phyloP scores from a whole-genome alignment of 805 yeast genomes.

The Wilhelminamyces savonicus region DNA sequence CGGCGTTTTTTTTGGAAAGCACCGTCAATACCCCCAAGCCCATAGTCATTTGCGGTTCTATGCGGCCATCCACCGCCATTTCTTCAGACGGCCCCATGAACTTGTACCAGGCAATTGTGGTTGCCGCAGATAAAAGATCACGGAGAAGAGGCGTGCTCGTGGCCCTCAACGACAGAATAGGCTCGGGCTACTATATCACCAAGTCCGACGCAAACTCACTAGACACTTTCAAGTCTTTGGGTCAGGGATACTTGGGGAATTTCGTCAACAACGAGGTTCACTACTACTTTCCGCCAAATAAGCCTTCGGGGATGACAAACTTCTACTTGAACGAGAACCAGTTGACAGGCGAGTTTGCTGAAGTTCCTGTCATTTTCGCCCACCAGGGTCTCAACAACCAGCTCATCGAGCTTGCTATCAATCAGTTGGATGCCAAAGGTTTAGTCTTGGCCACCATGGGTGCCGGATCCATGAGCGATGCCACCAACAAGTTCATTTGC shows the following conservation, averaged over 20 bases:
- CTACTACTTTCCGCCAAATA: slow-evolving; percentile 57
- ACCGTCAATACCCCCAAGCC: slow-evolving; percentile 41
- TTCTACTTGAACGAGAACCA: slow-evolving; percentile 27
- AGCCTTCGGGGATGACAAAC: slow-evolving; percentile 44
- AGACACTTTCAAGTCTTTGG: slow-evolving; percentile 61
- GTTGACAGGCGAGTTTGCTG: slow-evolving; percentile 21
- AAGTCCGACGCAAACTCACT: slow-evolving; percentile 65
- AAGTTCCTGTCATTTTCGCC: slow-evolving; percentile 52
- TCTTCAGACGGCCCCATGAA: slow-evolving; percentile 73
- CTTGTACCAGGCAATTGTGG: slow-evolving; percentile 61
- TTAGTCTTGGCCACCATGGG: slow-evolving; percentile 66
- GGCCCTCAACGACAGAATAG: slow-evolving; percentile 61
- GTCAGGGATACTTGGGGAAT: slow-evolving; percentile 67
- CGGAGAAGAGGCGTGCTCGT: slow-evolving; percentile 56
- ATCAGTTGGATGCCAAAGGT: slow-evolving; percentile 43
- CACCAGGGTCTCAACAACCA: slow-evolving; percentile 54
- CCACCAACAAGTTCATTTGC: slow-evolving; percentile 39
- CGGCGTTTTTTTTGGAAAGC: slow-evolving; percentile 56
- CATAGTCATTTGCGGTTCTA: slow-evolving; percentile 64
- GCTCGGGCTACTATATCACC: slow-evolving; percentile 65
- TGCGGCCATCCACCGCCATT: slow-evolving; percentile 68
- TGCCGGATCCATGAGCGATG: slow-evolving; percentile 57
- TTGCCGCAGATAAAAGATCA: slow-evolving; percentile 48
- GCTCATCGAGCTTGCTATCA: slow-evolving; percentile 41
- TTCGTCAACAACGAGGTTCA: slow-evolving; percentile 62